Conservation (phyloP, 345 rosid species). For the Brassica cretica region DNA sequence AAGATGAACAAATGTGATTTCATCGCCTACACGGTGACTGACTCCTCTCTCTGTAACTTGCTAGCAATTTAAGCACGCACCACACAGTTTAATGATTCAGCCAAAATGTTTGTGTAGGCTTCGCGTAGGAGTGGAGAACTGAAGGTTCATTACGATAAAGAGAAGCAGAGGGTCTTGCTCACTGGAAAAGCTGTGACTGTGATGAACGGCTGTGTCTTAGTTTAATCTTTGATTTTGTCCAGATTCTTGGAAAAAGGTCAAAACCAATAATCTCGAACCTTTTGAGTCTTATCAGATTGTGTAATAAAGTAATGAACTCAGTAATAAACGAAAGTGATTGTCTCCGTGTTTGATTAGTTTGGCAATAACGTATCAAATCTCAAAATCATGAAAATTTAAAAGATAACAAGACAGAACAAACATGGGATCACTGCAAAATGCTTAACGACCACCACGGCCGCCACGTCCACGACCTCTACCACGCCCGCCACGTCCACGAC, state of each 20-base stretch:
- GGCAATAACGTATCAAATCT: constrained; percentile 17
- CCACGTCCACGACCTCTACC: constrained; percentile 72
- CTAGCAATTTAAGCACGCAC: neutral
- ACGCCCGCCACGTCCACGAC: constrained; percentile 73
- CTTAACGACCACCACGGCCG: constrained; percentile 52
- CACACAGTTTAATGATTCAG: neutral
- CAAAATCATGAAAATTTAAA: constrained; percentile 14
- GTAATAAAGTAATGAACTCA: neutral
- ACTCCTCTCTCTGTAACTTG: neutral
- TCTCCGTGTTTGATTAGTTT: neutral
- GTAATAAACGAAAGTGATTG: neutral
- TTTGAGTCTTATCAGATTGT: constrained; percentile 1
- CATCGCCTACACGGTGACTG: constrained; percentile 49
- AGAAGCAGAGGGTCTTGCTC: constrained; percentile 52
- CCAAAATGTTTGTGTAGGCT: constrained; percentile 25
- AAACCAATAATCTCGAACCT: neutral
- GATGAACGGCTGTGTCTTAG: constrained; percentile 58
- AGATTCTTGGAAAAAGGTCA: neutral
- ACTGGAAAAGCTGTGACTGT: constrained; percentile 57
- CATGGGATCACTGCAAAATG: constrained; percentile 1
- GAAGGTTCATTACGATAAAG: constrained; percentile 48
- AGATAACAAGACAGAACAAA: constrained; percentile 1
- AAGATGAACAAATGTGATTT: constrained; percentile 57
- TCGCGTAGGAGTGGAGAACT: constrained; percentile 56
- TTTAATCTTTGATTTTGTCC: constrained; percentile 21